Conservation (phyloP, 2,329 filamentous ascomycete genomes). For the Alternaria alternata region DNA sequence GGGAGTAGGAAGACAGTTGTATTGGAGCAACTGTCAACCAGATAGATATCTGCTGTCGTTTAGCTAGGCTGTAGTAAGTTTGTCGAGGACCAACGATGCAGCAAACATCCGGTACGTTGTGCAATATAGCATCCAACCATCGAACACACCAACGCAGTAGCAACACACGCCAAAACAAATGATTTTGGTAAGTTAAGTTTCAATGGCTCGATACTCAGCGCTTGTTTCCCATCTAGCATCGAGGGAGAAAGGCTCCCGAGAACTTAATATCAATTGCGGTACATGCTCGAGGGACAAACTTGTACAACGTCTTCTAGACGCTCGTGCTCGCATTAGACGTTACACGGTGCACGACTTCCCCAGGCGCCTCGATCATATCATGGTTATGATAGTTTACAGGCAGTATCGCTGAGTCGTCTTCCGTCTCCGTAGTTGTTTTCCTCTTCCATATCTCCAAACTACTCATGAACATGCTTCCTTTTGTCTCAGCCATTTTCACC, state of each 20-base stretch:
- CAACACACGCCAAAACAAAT: not conserved
- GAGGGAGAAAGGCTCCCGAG: not conserved
- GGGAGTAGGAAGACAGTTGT: not conserved
- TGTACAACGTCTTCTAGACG: not conserved
- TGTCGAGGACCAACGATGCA: not conserved
- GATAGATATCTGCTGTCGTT: not conserved
- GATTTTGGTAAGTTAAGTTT: not conserved
- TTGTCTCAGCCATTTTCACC: not conserved
- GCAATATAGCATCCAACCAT: not conserved
- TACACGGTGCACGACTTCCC: not conserved
- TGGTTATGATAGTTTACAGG: not conserved
- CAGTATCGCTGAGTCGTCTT: not conserved
- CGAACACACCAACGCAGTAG: not conserved
- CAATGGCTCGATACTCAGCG: not conserved
- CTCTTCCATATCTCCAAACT: not conserved
- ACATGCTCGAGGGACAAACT: not conserved
- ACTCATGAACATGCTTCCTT: not conserved
- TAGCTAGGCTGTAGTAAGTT: not conserved
- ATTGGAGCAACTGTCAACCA: not conserved
- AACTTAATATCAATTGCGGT: not conserved
- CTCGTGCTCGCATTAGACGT: not conserved
- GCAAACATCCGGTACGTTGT: not conserved
- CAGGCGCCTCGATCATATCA: not conserved
- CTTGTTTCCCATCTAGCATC: not conserved
- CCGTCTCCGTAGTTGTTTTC: not conserved